A percentile compares a stretch with the other conserved stretches of the same genome.
These are phyloP conservation scores for Dictyostelium purpureum DNA, from an alignment of 78 protist species.

Conservation along the genomic window DNA sequence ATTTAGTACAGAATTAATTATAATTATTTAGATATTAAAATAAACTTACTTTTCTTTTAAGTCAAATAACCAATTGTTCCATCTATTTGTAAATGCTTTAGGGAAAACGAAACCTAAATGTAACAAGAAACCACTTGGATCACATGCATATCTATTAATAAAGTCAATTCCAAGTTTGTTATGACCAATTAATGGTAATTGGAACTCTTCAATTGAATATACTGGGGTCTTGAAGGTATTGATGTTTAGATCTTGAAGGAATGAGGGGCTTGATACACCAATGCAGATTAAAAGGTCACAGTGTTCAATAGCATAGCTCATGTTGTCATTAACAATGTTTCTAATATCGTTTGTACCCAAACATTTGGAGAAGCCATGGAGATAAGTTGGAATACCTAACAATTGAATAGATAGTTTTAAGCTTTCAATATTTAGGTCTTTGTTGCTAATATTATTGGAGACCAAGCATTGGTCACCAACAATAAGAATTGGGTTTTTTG, in stretches of 20 bases:
- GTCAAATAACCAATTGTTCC: neutral
- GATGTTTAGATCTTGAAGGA: neutral
- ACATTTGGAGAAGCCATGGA: slow-evolving; percentile 8
- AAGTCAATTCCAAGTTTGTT: neutral
- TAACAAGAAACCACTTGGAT: slow-evolving; percentile 12
- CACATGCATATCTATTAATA: neutral
- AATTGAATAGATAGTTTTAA: slow-evolving; percentile 16
- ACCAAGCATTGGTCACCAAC: slow-evolving; percentile 34
- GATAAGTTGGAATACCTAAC: slow-evolving; percentile 22
- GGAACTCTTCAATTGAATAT: neutral
- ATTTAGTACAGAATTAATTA: no score
- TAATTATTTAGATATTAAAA: no score
- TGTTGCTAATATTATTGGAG: neutral
- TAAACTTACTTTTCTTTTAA: slow-evolving; percentile 22
- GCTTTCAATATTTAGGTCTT: slow-evolving; percentile 20
- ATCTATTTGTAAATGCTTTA: neutral
- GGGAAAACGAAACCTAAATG: slow-evolving; percentile 35
- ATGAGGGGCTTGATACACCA: slow-evolving; percentile 18
- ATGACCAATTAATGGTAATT: neutral
- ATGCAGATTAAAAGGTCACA: neutral
- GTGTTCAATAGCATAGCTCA: neutral
- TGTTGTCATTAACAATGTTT: slow-evolving; percentile 12
- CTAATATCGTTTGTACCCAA: neutral
- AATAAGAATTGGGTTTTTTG: neutral
- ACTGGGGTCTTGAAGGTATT: neutral